Percentiles rank a stretch among this genome's conserved stretches.
phyloP scores from a whole-genome alignment of 441 rosid genomes.

The Adansonia madagascariensis region DNA sequence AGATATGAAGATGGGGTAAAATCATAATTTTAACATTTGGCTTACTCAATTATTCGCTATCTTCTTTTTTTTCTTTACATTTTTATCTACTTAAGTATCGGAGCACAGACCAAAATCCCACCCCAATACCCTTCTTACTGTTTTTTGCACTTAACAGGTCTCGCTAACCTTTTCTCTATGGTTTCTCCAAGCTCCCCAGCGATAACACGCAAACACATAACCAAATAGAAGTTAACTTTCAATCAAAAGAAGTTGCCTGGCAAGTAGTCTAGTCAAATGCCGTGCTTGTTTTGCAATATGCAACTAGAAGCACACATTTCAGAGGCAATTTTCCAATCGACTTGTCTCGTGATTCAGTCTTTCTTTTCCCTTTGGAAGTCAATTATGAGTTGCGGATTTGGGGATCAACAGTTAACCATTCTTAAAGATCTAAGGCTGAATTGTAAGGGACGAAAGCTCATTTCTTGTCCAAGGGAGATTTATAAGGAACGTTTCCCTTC shows the following conservation, averaged over 20 bases:
- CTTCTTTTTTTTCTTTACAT: no score
- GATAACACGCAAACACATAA: not conserved
- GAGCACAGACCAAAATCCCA: no score
- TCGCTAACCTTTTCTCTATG: no score
- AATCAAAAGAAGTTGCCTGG: not conserved
- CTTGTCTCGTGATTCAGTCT: not conserved
- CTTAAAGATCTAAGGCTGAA: not conserved
- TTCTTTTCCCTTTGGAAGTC: not conserved
- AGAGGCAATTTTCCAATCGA: not conserved
- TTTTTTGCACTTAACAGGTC: no score
- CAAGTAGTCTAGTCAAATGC: not conserved
- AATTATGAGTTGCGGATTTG: not conserved
- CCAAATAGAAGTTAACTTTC: not conserved
- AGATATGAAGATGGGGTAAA: no score
- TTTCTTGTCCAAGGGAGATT: not conserved
- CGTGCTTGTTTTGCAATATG: conserved; percentile 1
- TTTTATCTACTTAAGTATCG: no score
- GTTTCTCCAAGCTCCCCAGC: not conserved
- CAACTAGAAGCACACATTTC: not conserved
- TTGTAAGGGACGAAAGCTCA: not conserved
- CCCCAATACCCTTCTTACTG: no score
- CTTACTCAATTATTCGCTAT: no score
- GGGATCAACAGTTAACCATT: not conserved
- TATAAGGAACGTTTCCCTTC: not conserved
- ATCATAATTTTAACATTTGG: no score